Conservation (phyloP, 2,329 filamentous ascomycete species). For the Plectosphaerella plurivora region DNA sequence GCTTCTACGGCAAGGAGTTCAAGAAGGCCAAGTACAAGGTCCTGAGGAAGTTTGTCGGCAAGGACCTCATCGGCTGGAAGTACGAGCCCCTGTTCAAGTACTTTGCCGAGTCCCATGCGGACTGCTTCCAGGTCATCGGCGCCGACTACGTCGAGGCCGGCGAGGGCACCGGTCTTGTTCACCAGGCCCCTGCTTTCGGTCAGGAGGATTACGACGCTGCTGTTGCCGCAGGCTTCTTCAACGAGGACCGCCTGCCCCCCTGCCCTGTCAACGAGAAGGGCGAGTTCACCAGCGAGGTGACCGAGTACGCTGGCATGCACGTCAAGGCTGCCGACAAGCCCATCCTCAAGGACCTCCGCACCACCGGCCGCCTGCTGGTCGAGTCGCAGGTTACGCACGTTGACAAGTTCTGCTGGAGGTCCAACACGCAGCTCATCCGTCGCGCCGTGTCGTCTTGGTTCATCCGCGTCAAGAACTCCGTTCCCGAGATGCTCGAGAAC, state of each 20-base stretch:
- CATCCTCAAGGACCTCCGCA: slow-evolving; percentile 86
- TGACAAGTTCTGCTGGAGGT: slow-evolving; percentile 90
- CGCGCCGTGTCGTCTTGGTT: slow-evolving; percentile 93
- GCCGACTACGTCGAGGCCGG: slow-evolving; percentile 84
- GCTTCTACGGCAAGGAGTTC: slow-evolving; percentile 79
- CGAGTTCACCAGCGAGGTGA: slow-evolving; percentile 70
- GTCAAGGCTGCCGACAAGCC: slow-evolving; percentile 91
- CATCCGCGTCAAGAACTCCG: slow-evolving; percentile 77
- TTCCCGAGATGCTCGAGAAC: slow-evolving; percentile 85
- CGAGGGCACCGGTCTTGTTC: slow-evolving; percentile 89
- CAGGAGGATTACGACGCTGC: slow-evolving; percentile 93
- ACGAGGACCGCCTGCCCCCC: slow-evolving; percentile 71
- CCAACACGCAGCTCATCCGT: slow-evolving; percentile 93
- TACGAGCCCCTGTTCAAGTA: slow-evolving; percentile 89
- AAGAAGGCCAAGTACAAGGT: slow-evolving; percentile 94
- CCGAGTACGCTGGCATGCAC: slow-evolving; percentile 79
- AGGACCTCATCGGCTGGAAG: slow-evolving; percentile 81
- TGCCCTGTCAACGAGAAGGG: slow-evolving; percentile 87
- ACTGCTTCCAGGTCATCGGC: slow-evolving; percentile 79
- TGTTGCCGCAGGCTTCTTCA: slow-evolving; percentile 71
- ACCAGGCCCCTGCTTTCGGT: slow-evolving; percentile 90
- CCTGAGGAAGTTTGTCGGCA: slow-evolving; percentile 73
- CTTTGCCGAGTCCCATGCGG: slow-evolving; percentile 85
- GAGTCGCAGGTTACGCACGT: slow-evolving; percentile 88
- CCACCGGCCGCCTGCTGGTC: slow-evolving; percentile 69